These are phyloP conservation scores for Purshia tridentata DNA, from an alignment of 306 rosid species.

Conservation along the genomic window DNA sequence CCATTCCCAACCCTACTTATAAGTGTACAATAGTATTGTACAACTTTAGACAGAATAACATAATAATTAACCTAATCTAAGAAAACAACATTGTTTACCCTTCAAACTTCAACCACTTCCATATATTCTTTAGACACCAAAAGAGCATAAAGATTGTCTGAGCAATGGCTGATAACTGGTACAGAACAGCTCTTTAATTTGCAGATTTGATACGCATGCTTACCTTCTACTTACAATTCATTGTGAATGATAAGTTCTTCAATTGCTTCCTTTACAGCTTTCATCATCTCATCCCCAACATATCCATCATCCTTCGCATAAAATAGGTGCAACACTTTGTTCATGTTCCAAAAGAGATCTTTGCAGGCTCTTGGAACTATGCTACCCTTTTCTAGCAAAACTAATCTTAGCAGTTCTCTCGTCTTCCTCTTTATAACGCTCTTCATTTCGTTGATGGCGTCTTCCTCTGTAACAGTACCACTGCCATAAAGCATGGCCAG, in stretches of 20 bases:
- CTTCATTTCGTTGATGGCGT: constrained; percentile 39
- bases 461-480: constrained; percentile 42
- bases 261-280: constrained; percentile 40
- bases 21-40: too few species aligned
- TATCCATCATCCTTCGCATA: constrained; percentile 71
- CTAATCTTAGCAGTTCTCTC: constrained; percentile 60
- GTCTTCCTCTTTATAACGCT: constrained; percentile 34
- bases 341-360: constrained; percentile 79
- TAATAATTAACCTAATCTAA: too few species aligned
- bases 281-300: constrained; percentile 49
- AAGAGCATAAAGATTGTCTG: too few species aligned
- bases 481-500: constrained; percentile 39
- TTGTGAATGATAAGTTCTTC: constrained; percentile 50
- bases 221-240: constrained; percentile 9
- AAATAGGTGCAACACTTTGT: constrained; percentile 52
- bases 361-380: constrained; percentile 78
- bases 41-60: too few species aligned
- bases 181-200: background rate
- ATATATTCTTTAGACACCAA: too few species aligned
- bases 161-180: background rate
- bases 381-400: constrained; percentile 58
- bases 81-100: too few species aligned
- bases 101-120: too few species aligned
- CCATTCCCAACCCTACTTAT: too few species aligned
- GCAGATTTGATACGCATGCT: background rate